Conservation (phyloP, 306 rosid genomes). For the Senna tora region DNA sequence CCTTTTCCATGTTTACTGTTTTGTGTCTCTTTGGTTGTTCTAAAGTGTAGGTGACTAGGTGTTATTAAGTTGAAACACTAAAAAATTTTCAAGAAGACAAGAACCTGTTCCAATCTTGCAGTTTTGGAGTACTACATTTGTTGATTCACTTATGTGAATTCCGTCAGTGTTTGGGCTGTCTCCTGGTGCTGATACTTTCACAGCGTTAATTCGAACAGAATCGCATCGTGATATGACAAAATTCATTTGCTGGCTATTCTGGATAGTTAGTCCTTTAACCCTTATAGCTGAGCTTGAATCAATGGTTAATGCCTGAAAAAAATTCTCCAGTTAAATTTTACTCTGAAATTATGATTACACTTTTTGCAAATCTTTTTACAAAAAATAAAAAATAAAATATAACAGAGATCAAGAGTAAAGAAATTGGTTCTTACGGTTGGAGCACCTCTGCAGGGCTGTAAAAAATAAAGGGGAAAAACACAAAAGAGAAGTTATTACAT, state of each 20-base stretch:
- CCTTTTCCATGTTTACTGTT: not conserved
- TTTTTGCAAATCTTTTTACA: slow-evolving; percentile 22
- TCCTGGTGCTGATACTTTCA: slow-evolving; percentile 76
- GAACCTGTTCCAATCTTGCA: slow-evolving; percentile 94
- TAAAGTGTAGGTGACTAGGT: too few species aligned
- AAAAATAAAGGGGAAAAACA: slow-evolving; percentile 26
- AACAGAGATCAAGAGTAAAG: slow-evolving; percentile 26
- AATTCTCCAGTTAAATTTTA: slow-evolving; percentile 36
- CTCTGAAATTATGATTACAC: slow-evolving; percentile 20
- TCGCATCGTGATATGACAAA: slow-evolving; percentile 68
- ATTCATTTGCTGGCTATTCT: slow-evolving; percentile 94
- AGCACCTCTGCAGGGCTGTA: slow-evolving; percentile 94
- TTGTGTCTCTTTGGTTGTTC: not conserved
- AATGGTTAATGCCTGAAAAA: slow-evolving; percentile 86
- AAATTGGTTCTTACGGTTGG: slow-evolving; percentile 78
- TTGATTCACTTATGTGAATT: slow-evolving; percentile 88
- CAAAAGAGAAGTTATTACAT: slow-evolving; percentile 4
- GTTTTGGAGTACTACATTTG: slow-evolving; percentile 79
- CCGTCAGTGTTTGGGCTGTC: slow-evolving; percentile 98
- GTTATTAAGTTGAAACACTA: not conserved
- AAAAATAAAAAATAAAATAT: not conserved
- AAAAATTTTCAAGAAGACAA: slow-evolving; percentile 21
- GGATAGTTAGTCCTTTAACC: slow-evolving; percentile 79
- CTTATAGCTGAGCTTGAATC: slow-evolving; percentile 73
- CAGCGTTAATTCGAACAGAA: slow-evolving; percentile 64